A percentile compares a stretch with the other conserved stretches of the same genome.
phyloP scores from a whole-genome alignment of 106 monocot species.

The Agapanthus africanus region DNA sequence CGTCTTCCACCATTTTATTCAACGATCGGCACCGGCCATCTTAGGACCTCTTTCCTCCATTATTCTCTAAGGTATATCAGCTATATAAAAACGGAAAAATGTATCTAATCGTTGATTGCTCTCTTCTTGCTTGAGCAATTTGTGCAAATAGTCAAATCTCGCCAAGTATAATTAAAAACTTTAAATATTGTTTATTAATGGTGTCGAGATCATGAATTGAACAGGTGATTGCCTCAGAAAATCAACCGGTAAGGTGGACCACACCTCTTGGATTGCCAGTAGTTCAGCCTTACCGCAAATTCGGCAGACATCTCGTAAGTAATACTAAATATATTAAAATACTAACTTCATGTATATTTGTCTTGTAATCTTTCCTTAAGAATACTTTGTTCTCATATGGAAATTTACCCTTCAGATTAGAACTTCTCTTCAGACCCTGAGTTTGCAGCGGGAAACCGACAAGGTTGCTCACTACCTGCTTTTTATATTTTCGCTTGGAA shows the following conservation, averaged over 20 bases:
- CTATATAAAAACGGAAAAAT: too few species aligned
- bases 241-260: constrained; percentile 80
- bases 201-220: background rate
- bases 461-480: constrained; percentile 36
- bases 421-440: constrained; percentile 87
- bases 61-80: too few species aligned
- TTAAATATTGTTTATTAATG: background rate
- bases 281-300: constrained; percentile 84
- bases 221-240: constrained; percentile 85
- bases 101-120: background rate
- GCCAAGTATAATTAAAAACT: too few species aligned
- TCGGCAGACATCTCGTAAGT: constrained; percentile 72
- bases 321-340: background rate
- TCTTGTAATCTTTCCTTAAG: too few species aligned
- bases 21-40: too few species aligned
- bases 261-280: constrained; percentile 95
- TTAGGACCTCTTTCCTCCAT: too few species aligned
- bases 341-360: too few species aligned
- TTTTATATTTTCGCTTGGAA: background rate
- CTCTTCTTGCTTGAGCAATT: background rate
- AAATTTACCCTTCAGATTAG: constrained; percentile 41
- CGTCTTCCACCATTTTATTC: too few species aligned
- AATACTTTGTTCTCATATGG: too few species aligned
- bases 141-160: background rate
- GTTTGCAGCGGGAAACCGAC: constrained; percentile 75